Percentiles rank a stretch among this genome's conserved stretches.
Conservation (phyloP, 2,329 filamentous ascomycete species). For the Chrysoporthe cubensis region DNA sequence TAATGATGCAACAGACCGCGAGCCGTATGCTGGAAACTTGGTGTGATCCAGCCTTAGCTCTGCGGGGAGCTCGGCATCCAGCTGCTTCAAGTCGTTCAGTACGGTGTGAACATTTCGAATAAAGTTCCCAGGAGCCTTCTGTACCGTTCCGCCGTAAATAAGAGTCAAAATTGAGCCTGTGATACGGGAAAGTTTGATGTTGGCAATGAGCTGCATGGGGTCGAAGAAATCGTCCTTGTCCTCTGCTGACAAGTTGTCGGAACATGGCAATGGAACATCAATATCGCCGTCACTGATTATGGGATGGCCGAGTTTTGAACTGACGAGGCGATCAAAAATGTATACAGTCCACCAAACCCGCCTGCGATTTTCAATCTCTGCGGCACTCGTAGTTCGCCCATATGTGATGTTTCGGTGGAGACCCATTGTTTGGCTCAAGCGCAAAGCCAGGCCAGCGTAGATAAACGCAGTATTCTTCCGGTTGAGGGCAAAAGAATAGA, state of each 20-base stretch:
- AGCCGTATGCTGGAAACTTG: constrained; percentile 29
- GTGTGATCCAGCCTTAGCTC: constrained; percentile 37
- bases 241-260: constrained; percentile 25
- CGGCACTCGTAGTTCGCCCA: constrained; percentile 36
- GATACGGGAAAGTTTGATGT: constrained; percentile 40
- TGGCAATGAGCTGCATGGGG: constrained; percentile 33
- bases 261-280: constrained; percentile 40
- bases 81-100: constrained; percentile 41
- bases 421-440: constrained; percentile 42
- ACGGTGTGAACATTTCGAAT: constrained; percentile 36
- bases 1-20: constrained; percentile 30
- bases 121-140: constrained; percentile 23
- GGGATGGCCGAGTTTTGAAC: constrained; percentile 48
- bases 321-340: constrained; percentile 44
- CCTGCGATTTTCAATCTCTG: constrained; percentile 37
- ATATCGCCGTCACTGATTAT: constrained; percentile 49
- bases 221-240: constrained; percentile 31
- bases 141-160: constrained; percentile 26
- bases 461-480: constrained; percentile 44
- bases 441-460: constrained; percentile 43
- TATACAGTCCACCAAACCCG: constrained; percentile 42
- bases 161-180: constrained; percentile 30
- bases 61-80: constrained; percentile 41
- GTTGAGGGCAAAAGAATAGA: constrained; percentile 45
- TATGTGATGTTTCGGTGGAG: constrained; percentile 44